Base-by-base conservation (phyloP, 495 filamentous ascomycete genomes). In the Aspergillus campestris region DNA sequence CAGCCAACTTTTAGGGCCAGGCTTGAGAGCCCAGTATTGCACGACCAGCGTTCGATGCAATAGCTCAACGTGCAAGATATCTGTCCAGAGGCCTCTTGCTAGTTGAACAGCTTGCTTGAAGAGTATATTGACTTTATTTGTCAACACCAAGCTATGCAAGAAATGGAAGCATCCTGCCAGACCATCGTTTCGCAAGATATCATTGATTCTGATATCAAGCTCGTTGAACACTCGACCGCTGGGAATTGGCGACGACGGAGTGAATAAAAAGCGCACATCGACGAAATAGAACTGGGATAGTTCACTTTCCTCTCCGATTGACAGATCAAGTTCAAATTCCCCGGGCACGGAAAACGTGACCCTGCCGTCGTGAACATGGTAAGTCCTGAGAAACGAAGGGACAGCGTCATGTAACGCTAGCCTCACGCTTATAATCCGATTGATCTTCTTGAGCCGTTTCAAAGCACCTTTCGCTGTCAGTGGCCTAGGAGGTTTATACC, bases 241-340 rank as follows among this genome's bases (percentile, higher is more conserved):
- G 0, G 83, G 73, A 8, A 89, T 57, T 14, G 78, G 73, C 1
- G 74, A 65, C 3, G 78, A 74, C 7, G 92, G 92, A 11, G 67
- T 71, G 61, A 94, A 98, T 24, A 82, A 64, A 50, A 94, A 88
- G 41, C 89, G 79, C 49, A 95, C 84, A 56, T 96, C 90, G 49
- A 97, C 83, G 56, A 96, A 95, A 65, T 81, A 95, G 57, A 94
- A 88, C 58, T 90, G 91, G 7, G 81, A 84, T 28, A 74, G 66
- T 10, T 79, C 78, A 41, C 90, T 80, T 56, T 95, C 89, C 50
- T 88, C 81, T 1, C 82, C 85, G 45, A 96, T 82, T 0, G 85
- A 86, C 46, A 97, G 77, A 55, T 97, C 92, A 15, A 95, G 77
- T 59, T 98, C 94, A 58, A 95, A 98, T 56, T 96, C 92, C 36